phyloP scores from a whole-genome alignment of 2,329 filamentous ascomycete genomes.

The Chaetomiaceae sp. region DNA sequence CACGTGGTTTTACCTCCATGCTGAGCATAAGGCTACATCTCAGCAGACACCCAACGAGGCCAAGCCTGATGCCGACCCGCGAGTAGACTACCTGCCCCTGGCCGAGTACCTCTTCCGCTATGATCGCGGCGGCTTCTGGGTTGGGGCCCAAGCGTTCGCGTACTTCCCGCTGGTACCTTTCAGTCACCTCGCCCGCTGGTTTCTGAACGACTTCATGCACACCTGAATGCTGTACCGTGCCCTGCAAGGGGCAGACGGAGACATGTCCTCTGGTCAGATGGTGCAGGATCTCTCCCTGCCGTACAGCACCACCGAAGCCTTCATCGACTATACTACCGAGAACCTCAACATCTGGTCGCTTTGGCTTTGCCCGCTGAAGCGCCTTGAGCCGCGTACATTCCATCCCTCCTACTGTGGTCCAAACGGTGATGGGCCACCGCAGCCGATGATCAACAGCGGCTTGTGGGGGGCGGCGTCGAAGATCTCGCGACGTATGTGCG shows the following conservation, averaged over 20 bases:
- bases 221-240: slow-evolving; percentile 6
- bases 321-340: background rate
- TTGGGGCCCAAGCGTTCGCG: background rate
- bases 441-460: slow-evolving; percentile 3
- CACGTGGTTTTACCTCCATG: slow-evolving; percentile 70
- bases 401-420: background rate
- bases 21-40: slow-evolving; percentile 28
- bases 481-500: background rate
- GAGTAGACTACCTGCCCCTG: slow-evolving; percentile 4
- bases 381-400: background rate
- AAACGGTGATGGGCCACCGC: background rate
- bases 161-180: slow-evolving; percentile 3
- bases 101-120: slow-evolving; percentile 6
- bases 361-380: slow-evolving; percentile 2
- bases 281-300: slow-evolving; percentile 5
- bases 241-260: background rate
- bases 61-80: background rate
- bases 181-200: slow-evolving; percentile 5
- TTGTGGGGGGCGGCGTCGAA: background rate
- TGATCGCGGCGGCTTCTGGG: slow-evolving; percentile 6
- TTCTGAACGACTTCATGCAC: slow-evolving; percentile 9
- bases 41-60: background rate
- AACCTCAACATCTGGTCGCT: slow-evolving; percentile 5
- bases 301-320: background rate
- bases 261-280: background rate